Evolutionary conservation across 1,284 basidiomycete genomes (phyloP), one percentile per base, ranked within the genome.

Genomic region (Vanrija sp.): DNA sequence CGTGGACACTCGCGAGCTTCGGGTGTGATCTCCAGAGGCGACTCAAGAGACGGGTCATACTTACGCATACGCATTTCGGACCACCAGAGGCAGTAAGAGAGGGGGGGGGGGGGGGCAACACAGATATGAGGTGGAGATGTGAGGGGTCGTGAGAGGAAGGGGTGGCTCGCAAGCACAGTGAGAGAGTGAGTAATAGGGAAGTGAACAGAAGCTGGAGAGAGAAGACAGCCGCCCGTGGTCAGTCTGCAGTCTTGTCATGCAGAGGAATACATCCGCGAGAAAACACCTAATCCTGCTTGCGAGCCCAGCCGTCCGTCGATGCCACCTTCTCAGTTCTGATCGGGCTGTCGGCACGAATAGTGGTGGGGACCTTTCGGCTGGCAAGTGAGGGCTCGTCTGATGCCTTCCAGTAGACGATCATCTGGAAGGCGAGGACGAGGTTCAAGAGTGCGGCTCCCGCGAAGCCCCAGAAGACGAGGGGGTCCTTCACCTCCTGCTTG

Each of bases 381-480:
- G 19, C 28, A 16, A 39, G 3, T 6, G 26, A 15, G 14, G 50
- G 43, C 16, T 44, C 23, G 14, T 34, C 34, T 6, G 50, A 43
- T 25, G 81, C 80, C 10, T 85, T 85, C 88, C 89, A 91, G 73
- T 89, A 94, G 73, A 83, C 73, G 79, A 85, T 85, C 82, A 96
- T 82, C 77, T 96, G 93, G 6, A 78, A 71, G 0, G 87, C 91
- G 18, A 96, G 76, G 14, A 94, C 80, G 58, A 85, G 63, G 73
- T 97, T 97, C 16, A 96, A 79, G 10, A 84, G 57, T 0, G 93
- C 82, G 0, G 89, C 89, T 16, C 91, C 81, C 0, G 82, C 84
- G 69, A 92, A 96, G 40, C 89, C 88, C 47, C 87, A 86, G 38
- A 85, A 80, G 55, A 96, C 83, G 60, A 94, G 80, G 4, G 73